Conservation (phyloP, 257 asterid species). For the Ballota nigra region DNA sequence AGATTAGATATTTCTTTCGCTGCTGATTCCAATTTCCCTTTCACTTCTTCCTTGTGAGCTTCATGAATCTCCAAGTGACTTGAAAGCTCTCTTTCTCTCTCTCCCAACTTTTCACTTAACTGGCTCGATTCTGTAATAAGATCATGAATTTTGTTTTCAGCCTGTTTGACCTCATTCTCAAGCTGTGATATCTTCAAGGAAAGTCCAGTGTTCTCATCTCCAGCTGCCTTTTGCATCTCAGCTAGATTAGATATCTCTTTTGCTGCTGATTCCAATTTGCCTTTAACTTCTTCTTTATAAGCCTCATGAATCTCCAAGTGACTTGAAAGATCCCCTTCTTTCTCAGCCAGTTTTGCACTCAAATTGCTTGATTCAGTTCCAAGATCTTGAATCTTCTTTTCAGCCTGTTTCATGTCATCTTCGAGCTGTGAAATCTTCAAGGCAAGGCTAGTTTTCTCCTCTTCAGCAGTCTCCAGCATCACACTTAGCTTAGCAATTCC, state of each 20-base stretch:
- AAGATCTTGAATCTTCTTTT: constrained; percentile 44
- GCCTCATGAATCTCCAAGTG: constrained; percentile 23
- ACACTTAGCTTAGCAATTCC: constrained; percentile 18
- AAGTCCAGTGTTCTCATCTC: constrained; percentile 38
- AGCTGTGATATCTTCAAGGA: constrained; percentile 33
- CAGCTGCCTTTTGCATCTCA: constrained; percentile 31
- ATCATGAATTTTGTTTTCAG: constrained; percentile 48
- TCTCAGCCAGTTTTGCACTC: constrained; percentile 27
- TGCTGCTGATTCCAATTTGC: constrained; percentile 32
- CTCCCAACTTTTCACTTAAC: constrained; percentile 43
- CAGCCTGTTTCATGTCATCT: no score
- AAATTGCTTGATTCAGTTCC: constrained; percentile 37
- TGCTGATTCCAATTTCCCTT: constrained; percentile 33
- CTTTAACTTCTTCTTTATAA: constrained; percentile 28
- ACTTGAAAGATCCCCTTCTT: constrained; percentile 24
- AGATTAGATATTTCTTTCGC: constrained; percentile 19
- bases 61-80: constrained; percentile 65
- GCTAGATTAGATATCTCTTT: constrained; percentile 24
- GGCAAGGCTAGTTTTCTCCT: constrained; percentile 33
- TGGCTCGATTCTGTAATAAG: constrained; percentile 41
- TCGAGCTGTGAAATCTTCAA: constrained; percentile 35
- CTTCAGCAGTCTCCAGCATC: constrained; percentile 34
- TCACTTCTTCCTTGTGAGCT: constrained; percentile 58
- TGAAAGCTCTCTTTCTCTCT: constrained; percentile 62
- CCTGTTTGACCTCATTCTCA: constrained; percentile 35